Conservation (phyloP, 176 grass and related monocot species). For the Ampelocalamus luodianensis region DNA sequence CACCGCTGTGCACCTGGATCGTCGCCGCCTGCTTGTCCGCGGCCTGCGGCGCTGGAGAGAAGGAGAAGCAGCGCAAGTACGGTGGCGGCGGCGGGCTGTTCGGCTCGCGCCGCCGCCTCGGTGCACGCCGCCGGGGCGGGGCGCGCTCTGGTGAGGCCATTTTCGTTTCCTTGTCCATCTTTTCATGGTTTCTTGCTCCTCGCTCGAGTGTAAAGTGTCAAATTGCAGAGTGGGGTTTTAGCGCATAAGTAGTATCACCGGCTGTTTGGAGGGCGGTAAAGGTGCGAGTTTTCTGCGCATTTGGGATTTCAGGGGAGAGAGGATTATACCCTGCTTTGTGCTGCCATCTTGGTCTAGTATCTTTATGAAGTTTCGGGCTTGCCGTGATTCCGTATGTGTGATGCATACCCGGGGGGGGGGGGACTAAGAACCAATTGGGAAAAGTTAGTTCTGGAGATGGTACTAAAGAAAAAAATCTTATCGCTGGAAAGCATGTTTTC, state of each 20-base stretch:
- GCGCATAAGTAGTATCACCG: constrained; percentile 41
- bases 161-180: constrained; percentile 20
- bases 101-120: constrained; percentile 42
- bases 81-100: constrained; percentile 35
- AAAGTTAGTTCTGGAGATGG: constrained; percentile 11
- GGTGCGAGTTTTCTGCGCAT: too few species aligned
- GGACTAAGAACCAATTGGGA: not conserved
- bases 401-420: not conserved
- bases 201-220: constrained; percentile 38
- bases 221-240: constrained; percentile 8
- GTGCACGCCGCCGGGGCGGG: constrained; percentile 43
- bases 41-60: constrained; percentile 48
- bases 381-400: not conserved
- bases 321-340: constrained; percentile 46
- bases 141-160: constrained; percentile 52
- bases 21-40: constrained; percentile 79
- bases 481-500: not conserved
- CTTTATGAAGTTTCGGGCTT: not conserved
- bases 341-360: constrained; percentile 32
- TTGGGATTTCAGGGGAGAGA: constrained; percentile 41
- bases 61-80: constrained; percentile 43
- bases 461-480: constrained; percentile 24
- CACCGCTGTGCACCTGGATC: constrained; percentile 85
- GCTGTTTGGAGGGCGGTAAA: constrained; percentile 30
- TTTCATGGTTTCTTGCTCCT: constrained; percentile 28